These are phyloP conservation scores for Phyllostachys edulis DNA, from an alignment of 176 grass and related monocot genomes.

Conservation along the genomic window DNA sequence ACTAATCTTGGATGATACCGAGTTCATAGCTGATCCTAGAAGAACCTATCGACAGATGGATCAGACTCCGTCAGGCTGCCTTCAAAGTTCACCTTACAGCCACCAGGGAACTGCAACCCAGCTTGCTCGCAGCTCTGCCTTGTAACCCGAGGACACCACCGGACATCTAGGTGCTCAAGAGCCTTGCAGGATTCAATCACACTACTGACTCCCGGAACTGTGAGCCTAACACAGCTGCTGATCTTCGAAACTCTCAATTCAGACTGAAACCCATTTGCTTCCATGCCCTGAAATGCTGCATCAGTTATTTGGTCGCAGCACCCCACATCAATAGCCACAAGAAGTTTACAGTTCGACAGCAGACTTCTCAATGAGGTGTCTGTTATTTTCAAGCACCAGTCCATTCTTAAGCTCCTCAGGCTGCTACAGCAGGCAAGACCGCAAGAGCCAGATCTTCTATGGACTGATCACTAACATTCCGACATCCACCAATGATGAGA, in stretches of 20 bases:
- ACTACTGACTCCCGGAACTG: conserved; percentile 33
- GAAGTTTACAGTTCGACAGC: conserved; percentile 61
- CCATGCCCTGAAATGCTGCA: conserved; percentile 45
- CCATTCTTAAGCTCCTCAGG: conserved; percentile 59
- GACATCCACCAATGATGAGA: conserved; percentile 70
- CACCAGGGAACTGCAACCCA: conserved; percentile 62
- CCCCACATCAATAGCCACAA: conserved; percentile 81
- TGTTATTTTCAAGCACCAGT: conserved; percentile 76
- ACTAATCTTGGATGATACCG: not conserved
- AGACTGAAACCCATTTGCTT: conserved; percentile 35
- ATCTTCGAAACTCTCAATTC: conserved; percentile 61
- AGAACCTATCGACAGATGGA: conserved; percentile 51
- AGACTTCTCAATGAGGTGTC: conserved; percentile 50
- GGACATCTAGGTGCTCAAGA: conserved; percentile 68
- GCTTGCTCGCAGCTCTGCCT: conserved; percentile 56
- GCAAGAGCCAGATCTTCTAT: conserved; percentile 54
- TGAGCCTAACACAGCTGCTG: conserved; percentile 48
- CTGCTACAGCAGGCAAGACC: conserved; percentile 54
- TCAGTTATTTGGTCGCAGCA: too few relatives aligned
- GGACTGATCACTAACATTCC: conserved; percentile 58
- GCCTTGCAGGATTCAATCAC: conserved; percentile 47
- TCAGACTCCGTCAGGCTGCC: conserved; percentile 48
- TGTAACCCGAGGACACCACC: conserved; percentile 62
- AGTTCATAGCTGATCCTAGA: conserved; percentile 41
- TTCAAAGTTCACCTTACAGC: conserved; percentile 76